Evolutionary conservation across 2,329 filamentous ascomycete species (phyloP), one percentile per base, ranked within the genome.

Genomic region (Escovopsis weberi): DNA sequence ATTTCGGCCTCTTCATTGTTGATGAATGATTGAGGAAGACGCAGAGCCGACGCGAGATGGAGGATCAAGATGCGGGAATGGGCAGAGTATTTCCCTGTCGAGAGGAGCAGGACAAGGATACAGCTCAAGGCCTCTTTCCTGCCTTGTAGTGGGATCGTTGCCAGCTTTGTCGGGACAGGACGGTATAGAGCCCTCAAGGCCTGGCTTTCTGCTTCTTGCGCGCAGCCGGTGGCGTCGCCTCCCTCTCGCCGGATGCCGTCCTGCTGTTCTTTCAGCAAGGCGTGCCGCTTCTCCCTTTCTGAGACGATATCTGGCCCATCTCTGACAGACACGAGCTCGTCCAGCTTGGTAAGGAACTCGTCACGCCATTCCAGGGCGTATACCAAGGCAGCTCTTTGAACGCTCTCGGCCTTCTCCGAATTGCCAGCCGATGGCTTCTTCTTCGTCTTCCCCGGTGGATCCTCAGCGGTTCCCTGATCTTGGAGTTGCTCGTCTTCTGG

Each of bases 361-460:
- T 75, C 71, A 45, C 78, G 70, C 88, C 87, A 94, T n/a, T 78
- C 73, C 48, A 86, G 78, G 53, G 88, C 85, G 53, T 84, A 75
- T 37, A 69, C 64, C 11, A 91, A 59, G 1, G 82, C 76, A 5
- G 75, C 74, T 26, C 54, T 58, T 19, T 69, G 62, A 12, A 74
- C 56, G 5, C 52, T 48, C 11, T 55, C 43, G 1, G 59, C 55
- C 40, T 59, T 47, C 8, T 51, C 48, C 12, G 55, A 7, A 12
- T 36, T 43, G n/a, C 30, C 34, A 12, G 6, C 18, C 10, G 38
- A 40, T 37, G 12, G 33, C 7, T 38, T 34, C 12, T 4, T 39
- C 12, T 15, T 34, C n/a, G 26, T 10, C 38, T 41, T 44, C 4
- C 12, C 32, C 9, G 26, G 5, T 30, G 8, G 7, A 3, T 26